Percentiles rank a stretch among this genome's conserved stretches.
Conservation (phyloP, 176 grass and related monocot genomes). For the Oryza rufipogon region DNA sequence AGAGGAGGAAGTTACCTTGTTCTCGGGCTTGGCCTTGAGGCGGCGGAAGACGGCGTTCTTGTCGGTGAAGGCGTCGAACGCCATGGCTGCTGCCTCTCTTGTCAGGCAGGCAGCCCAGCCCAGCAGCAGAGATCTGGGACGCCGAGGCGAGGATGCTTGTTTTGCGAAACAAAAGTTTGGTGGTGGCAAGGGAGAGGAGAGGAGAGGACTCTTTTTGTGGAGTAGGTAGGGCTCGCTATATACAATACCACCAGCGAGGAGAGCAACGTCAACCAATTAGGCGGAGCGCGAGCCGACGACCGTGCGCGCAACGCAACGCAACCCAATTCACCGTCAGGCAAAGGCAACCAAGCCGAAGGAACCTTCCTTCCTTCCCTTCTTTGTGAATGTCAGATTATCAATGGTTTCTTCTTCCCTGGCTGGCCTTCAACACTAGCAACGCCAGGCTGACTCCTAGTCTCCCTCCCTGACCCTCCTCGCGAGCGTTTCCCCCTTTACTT, state of each 20-base stretch:
- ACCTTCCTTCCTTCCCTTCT: too few species aligned
- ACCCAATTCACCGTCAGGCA: too few species aligned
- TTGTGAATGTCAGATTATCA: too few species aligned
- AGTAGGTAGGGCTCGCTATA: too few species aligned
- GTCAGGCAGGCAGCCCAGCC: background rate
- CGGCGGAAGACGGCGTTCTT: constrained; percentile 78
- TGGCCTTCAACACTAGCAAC: too few species aligned
- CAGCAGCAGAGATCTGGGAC: background rate
- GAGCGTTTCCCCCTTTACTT: background rate
- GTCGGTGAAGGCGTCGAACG: constrained; percentile 63
- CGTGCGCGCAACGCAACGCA: too few species aligned
- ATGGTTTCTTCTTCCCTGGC: too few species aligned
- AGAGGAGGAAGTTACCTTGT: constrained; percentile 41
- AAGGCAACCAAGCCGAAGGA: too few species aligned
- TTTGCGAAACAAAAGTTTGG: background rate
- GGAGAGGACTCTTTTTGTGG: background rate
- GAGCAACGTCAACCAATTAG: too few species aligned
- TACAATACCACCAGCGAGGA: too few species aligned
- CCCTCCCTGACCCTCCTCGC: background rate
- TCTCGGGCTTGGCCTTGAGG: constrained; percentile 77
- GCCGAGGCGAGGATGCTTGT: background rate
- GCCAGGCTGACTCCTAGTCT: too few species aligned
- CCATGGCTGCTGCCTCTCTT: constrained; percentile 34
- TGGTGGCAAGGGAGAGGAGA: background rate
- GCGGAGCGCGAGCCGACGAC: too few species aligned